Base-by-base conservation (phyloP, 768 basidiomycete species). In the Pleurotus tuber-regium region DNA sequence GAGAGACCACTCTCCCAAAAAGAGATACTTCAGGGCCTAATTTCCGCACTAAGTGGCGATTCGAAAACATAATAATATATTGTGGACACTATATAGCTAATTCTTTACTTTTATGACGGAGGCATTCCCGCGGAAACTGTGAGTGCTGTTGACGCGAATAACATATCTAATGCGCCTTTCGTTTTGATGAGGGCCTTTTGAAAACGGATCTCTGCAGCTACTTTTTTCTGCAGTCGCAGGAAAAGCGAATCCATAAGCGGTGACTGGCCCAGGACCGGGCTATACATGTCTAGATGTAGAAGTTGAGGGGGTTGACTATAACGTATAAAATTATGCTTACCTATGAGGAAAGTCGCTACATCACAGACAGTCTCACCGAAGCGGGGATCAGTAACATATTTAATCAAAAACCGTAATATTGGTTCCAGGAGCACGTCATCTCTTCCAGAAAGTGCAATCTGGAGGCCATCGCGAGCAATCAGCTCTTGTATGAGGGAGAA, bases 341-440 rank as follows among this genome's bases (percentile, higher is more conserved):
- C 95, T 49, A 98, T 83, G 33, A 98, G 80, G 5, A 98, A 70
- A 14, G 75, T 74, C 14, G 89, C 79, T 30, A 97, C 76, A 57
- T 94, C 88, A 56, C 87, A 86, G 10, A 87, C 93, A 66, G 92
- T 76, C 54, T 87, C 84, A n/a, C 93, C 93, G 62, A 97, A 98
- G 23, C 95, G 84, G 28, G 93, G 91, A 70, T 97, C 92, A 4
- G 85, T 74, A 50, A 96, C 78, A 65, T 98, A 79, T 63, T 90
- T 91, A 50, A 92, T 70, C 19, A 98, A 76, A 30, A 98, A 78
- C 2, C 84, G 80, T n/a, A 99, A 78, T 29, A 98, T 76, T 2
- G 96, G 95, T 62, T 97, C 93, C 4, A 99, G 74, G 9, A 96
- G 76, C 40, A 98, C 86, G 63, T 98, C 97, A 61, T 98, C 95